Conservation (phyloP, 2,329 filamentous ascomycete species). For the Geoglossum cookeanum region DNA sequence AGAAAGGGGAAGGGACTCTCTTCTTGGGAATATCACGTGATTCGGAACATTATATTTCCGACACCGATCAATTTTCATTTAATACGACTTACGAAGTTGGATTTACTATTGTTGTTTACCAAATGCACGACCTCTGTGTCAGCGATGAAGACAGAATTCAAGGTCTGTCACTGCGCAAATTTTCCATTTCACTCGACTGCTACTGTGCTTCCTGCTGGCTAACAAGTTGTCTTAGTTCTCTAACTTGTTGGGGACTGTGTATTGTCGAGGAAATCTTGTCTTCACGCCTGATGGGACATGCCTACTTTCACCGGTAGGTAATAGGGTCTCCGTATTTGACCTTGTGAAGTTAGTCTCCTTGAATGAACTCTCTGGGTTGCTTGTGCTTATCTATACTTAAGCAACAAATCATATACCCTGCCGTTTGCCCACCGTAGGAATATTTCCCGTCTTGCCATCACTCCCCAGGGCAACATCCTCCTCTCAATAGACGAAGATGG, state of each 20-base stretch:
- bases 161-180: slow-evolving; percentile 34
- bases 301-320: slow-evolving; percentile 89
- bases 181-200: slow-evolving; percentile 4
- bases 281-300: slow-evolving; percentile 94
- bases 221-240: slow-evolving; percentile 54
- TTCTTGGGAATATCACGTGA: background rate
- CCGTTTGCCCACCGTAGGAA: slow-evolving; percentile 89
- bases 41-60: background rate
- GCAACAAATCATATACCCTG: slow-evolving; percentile 73
- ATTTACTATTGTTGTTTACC: too few relatives aligned
- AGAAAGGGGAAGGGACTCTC: background rate
- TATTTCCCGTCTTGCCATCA: slow-evolving; percentile 71
- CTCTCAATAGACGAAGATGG: slow-evolving; percentile 90
- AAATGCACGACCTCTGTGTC: background rate
- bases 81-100: too few relatives aligned
- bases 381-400: slow-evolving; percentile 17
- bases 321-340: slow-evolving; percentile 89
- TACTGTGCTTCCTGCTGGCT: slow-evolving; percentile 8
- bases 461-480: slow-evolving; percentile 77
- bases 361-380: background rate
- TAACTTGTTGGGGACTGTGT: slow-evolving; percentile 94
- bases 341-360: slow-evolving; percentile 56
- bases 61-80: background rate
- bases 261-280: slow-evolving; percentile 90
- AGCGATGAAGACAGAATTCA: slow-evolving; percentile 96